These are phyloP conservation scores for Fusarium nisikadoi DNA, from an alignment of 2,329 filamentous ascomycete species.

Conservation along the genomic window DNA sequence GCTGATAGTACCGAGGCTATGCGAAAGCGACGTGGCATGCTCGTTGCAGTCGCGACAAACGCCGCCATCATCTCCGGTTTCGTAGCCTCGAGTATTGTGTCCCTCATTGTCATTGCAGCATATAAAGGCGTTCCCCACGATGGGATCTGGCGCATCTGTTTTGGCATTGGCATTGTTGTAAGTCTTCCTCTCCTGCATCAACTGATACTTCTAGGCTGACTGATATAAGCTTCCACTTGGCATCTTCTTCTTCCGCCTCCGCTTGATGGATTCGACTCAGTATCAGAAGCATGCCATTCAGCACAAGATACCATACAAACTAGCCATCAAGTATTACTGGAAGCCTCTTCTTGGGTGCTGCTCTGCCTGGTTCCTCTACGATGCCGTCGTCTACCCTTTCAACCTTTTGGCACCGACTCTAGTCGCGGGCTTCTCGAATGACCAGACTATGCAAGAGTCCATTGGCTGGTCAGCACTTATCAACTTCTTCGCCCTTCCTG, in stretches of 20 bases:
- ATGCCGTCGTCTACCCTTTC: neutral
- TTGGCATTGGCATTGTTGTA: neutral
- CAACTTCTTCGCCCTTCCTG: neutral
- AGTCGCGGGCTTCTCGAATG: neutral
- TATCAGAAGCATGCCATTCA: neutral
- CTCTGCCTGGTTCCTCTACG: constrained; percentile 2
- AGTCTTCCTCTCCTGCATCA: accelerated
- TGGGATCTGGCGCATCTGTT: neutral
- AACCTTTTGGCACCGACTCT: neutral
- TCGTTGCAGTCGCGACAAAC: neutral
- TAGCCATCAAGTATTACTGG: neutral
- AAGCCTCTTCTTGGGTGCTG: neutral
- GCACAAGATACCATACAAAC: neutral
- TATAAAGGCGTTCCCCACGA: neutral
- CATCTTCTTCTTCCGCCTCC: constrained; percentile 4
- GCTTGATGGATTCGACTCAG: neutral
- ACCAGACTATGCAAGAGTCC: neutral
- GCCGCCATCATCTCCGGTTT: neutral
- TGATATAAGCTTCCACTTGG: neutral
- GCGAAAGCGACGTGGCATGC: neutral
- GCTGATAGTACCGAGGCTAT: neutral
- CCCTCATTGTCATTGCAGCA: neutral
- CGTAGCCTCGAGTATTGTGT: neutral
- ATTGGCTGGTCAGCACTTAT: neutral
- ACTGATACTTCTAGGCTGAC: neutral